Evolutionary conservation across 2,329 filamentous ascomycete genomes (phyloP).

Genomic region (Zymoseptoria crescenta): DNA sequence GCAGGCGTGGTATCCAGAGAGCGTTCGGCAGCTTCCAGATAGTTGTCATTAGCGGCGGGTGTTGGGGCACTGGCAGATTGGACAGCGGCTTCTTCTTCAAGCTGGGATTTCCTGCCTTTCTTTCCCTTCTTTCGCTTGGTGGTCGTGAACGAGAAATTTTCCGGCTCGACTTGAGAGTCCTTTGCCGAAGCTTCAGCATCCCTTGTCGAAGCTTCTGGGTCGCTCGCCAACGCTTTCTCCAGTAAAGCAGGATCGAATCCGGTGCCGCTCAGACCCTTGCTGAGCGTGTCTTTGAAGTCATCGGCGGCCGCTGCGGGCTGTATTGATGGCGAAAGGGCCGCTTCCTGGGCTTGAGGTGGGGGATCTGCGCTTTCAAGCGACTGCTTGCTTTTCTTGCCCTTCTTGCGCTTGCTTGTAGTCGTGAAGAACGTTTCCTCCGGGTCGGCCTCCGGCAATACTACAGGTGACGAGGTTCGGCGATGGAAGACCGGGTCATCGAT

Average conservation of each 20-base stretch:
- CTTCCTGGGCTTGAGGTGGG: neutral
- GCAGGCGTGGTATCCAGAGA: neutral
- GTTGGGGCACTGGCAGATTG: neutral
- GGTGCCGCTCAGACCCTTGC: slow-evolving; percentile 28
- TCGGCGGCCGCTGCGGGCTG: slow-evolving; percentile 11
- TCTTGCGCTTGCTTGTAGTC: slow-evolving; percentile 27
- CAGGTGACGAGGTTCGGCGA: slow-evolving; percentile 29
- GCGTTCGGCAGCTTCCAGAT: neutral
- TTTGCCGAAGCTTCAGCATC: slow-evolving; percentile 22
- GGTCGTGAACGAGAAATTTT: slow-evolving; percentile 28
- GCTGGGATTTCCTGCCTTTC: slow-evolving; percentile 36
- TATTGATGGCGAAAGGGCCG: neutral
- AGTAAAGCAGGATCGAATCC: slow-evolving; percentile 30
- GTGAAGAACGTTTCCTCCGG: slow-evolving; percentile 24
- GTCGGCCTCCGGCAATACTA: slow-evolving; percentile 26
- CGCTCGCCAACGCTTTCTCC: slow-evolving; percentile 30
- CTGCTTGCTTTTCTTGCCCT: slow-evolving; percentile 28
- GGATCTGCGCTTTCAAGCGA: neutral
- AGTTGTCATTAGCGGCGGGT: neutral
- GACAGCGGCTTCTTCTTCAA: slow-evolving; percentile 12
- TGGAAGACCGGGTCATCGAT: slow-evolving; percentile 35
- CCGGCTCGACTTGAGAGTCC: slow-evolving; percentile 19
- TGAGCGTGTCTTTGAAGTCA: slow-evolving; percentile 31
- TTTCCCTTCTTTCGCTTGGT: slow-evolving; percentile 40
- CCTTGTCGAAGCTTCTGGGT: slow-evolving; percentile 19